Evolutionary conservation across 2,329 filamentous ascomycete species (phyloP), one percentile per base, ranked within the genome.

Genomic region (Neofusicoccum parvum): DNA sequence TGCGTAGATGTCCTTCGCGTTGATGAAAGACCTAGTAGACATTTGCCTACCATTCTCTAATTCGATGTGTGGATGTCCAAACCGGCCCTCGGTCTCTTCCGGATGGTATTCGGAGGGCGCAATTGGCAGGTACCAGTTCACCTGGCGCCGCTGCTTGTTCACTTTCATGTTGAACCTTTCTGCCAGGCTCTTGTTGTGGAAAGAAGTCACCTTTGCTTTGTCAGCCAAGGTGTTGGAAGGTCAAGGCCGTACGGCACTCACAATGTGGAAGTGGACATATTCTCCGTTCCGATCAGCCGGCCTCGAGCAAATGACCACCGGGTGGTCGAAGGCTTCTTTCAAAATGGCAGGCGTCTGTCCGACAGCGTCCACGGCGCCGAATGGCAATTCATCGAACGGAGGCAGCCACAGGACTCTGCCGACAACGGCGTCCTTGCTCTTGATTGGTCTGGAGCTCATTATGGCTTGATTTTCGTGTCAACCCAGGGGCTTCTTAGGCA

Each of bases 61-160:
- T n/a, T 32, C 45, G 9, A 65, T 58, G 17, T 17, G 50, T 5
- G 51, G 51, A 11, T 14, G 23, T n/a, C 43, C 41, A 27, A 58
- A 53, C 7, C 15, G 41, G 34, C 43, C 14, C 7, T 68, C 69
- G 20, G 74, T 67, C 12, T 73, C 74, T 53, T 76, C 72, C 3
- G 75, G 74, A 64, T 78, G 76, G 7, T 69, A 64, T 7, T 72
- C 72, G 4, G 73, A 69, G 1, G 75, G 74, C 3, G 68, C 69
- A 20, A 78, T 73, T 6, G 76, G 74, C 15, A 77, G 71, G 51
- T 76, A 77, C 73, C 72, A 73, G 5, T 71, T 70, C 14, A 74
- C 71, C 9, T 73, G 70, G 48, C 72, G 73, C 2, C 69, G 68
- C 12, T 76, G 72, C 67, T 73, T 75, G 23, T 70, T 34, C 17